Evolutionary conservation across 129 eudicot species (phyloP), one percentile per base, ranked within the genome.

Genomic region (Tanacetum coccineum): DNA sequence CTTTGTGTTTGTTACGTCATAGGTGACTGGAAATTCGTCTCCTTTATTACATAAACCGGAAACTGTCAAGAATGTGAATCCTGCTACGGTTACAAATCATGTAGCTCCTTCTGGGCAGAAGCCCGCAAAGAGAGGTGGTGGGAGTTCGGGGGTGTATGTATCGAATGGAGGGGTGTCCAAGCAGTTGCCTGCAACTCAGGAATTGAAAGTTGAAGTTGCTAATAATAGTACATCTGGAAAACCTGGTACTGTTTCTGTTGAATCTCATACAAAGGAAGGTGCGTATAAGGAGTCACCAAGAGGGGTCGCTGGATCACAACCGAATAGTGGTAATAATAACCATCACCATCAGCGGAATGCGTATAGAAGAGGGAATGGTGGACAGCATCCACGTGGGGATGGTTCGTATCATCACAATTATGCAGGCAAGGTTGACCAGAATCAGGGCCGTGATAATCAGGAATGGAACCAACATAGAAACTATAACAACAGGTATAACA

Each of bases 371-470:
- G 81, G 85, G 14, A 77, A 74, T 62, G 71, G 77, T 21, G 97
- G 97, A 9, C 79, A 79, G 19, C 85, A 77, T 74, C 62, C 80
- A 3, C 90, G 95, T 13, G 54, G 54, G 18, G 54, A 49, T 49
- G 95, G 85, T 51, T 80, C 89, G 42, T 68, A 76, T 69, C 81
- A 83, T 79, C 83, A 81, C 47, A 66, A 64, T 62, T 75, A 80
- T 74, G 85, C 84, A 21, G 87, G 87, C 28, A 87, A 89, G 61
- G 73, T 85, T 22, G 87, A 84, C 45, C 97, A 68, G 42, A 53
- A 45, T 32, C 72, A 76, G 51, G 89, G 86, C 19, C 87, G 87
- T 68, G 90, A 81, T 19, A 87, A 83, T 78, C 92, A 76, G 74
- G 95, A 85, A 12, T 87, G 93, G 91, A 82, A 82, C 57, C 67